Conservation (phyloP, 2,329 filamentous ascomycete genomes). For the Amauroascus verrucosus region DNA sequence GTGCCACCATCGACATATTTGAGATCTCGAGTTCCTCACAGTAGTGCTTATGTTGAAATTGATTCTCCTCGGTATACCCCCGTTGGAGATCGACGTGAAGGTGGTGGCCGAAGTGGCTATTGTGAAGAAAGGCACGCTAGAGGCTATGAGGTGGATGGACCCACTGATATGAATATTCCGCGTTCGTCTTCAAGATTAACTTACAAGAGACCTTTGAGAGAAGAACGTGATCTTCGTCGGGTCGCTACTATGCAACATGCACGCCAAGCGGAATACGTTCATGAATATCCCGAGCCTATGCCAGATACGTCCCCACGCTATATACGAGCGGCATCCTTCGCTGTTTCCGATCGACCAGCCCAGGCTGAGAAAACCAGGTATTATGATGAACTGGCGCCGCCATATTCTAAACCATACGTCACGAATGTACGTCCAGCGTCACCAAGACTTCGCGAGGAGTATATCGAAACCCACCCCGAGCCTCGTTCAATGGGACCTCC, state of each 20-base stretch:
- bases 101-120: constrained; percentile 22
- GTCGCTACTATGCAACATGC: constrained; percentile 40
- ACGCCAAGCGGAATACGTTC: constrained; percentile 33
- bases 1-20: constrained; percentile 28
- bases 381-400: constrained; percentile 30
- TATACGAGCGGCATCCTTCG: constrained; percentile 33
- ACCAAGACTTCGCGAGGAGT: constrained; percentile 32
- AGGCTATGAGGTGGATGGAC: constrained; percentile 21
- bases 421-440: constrained; percentile 19
- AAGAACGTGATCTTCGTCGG: constrained; percentile 38
- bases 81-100: constrained; percentile 28
- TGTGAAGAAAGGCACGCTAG: constrained; percentile 30
- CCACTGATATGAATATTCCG: constrained; percentile 26
- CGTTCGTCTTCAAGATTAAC: constrained; percentile 34
- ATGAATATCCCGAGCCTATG: constrained; percentile 37
- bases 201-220: constrained; percentile 29
- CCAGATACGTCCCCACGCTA: constrained; percentile 29
- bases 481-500: constrained; percentile 43
- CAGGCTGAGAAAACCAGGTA: constrained; percentile 29
- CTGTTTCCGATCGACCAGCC: constrained; percentile 30
- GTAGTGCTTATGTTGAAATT: constrained; percentile 41
- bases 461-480: constrained; percentile 31
- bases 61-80: constrained; percentile 33
- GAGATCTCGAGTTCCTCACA: constrained; percentile 30
- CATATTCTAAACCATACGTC: constrained; percentile 17